phyloP scores from a whole-genome alignment of 108 stramenopile species.

The Skeletonema tropicum region DNA sequence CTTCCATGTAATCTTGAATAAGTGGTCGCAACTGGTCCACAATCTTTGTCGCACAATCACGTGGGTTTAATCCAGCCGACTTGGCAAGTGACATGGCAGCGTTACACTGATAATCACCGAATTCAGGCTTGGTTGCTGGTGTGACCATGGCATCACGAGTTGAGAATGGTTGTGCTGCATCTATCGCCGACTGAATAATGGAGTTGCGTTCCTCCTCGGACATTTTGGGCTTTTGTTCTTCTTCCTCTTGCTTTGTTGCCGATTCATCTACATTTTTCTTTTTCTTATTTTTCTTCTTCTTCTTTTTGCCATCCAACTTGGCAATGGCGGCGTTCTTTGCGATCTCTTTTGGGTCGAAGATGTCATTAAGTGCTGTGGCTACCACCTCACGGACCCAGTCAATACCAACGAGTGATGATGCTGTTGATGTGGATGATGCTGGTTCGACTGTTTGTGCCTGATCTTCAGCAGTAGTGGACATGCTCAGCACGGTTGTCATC shows the following conservation, averaged over 20 bases:
- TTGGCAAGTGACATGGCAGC: conserved; percentile 78
- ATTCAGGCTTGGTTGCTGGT: conserved; percentile 78
- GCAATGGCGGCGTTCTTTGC: conserved; percentile 69
- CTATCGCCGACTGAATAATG: conserved; percentile 61
- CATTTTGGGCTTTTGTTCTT: conserved; percentile 34
- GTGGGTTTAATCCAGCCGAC: conserved; percentile 44
- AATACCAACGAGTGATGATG: conserved; percentile 54
- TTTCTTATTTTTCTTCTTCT: conserved; percentile 75
- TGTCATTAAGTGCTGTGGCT: conserved; percentile 67
- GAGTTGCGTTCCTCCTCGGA: conserved; percentile 67
- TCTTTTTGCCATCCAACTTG: conserved; percentile 65
- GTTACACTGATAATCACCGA: conserved; percentile 98
- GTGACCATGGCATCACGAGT: conserved; percentile 77
- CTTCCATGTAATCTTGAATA: conserved; percentile 72
- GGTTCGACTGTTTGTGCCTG: background rate
- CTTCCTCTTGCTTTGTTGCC: conserved; percentile 12
- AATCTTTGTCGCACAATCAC: conserved; percentile 78
- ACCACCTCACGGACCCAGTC: conserved; percentile 68
- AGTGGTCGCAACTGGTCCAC: conserved; percentile 66
- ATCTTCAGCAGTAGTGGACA: conserved; percentile 6
- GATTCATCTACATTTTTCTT: conserved; percentile 20
- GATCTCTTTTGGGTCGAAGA: conserved; percentile 79
- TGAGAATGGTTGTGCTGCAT: conserved; percentile 66
- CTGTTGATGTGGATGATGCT: background rate
- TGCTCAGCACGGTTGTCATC: background rate